These are phyloP conservation scores for Ceratocystis lukuohia DNA, from an alignment of 2,329 filamentous ascomycete species.

Conservation along the genomic window DNA sequence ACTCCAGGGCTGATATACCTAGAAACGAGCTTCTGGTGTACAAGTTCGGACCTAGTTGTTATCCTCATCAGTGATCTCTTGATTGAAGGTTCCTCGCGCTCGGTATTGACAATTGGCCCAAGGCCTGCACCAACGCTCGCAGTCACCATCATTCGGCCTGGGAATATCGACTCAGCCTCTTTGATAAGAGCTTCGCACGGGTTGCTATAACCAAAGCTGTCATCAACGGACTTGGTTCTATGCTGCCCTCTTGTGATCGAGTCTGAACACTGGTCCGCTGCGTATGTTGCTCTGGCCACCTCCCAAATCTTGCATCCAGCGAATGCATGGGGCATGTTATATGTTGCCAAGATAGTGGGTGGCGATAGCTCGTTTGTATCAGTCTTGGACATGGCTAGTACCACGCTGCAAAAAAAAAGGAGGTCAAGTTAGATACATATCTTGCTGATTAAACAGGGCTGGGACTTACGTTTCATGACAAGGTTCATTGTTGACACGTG, in stretches of 20 bases:
- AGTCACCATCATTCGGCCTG: constrained; percentile 19
- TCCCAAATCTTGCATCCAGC: constrained; percentile 25
- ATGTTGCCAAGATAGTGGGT: constrained; percentile 23
- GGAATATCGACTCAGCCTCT: constrained; percentile 24
- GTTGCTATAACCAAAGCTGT: constrained; percentile 26
- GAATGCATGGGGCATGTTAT: constrained; percentile 21
- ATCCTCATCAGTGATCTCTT: background rate
- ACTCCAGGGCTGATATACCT: constrained; percentile 20
- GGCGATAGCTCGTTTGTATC: constrained; percentile 19
- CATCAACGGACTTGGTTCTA: constrained; percentile 24
- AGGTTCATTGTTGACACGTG: background rate
- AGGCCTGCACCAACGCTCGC: constrained; percentile 25
- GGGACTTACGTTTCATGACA: background rate
- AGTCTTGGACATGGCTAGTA: background rate
- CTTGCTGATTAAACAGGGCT: background rate
- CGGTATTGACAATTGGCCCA: constrained; percentile 21
- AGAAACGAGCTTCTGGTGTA: constrained; percentile 12
- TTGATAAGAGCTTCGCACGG: constrained; percentile 25
- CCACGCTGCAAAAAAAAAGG: background rate
- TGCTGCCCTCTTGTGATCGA: constrained; percentile 24
- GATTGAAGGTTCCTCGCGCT: constrained; percentile 9
- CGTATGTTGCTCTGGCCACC: constrained; percentile 25
- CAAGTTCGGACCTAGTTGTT: background rate
- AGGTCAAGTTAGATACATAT: background rate
- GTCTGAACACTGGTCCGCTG: constrained; percentile 25